Conservation (phyloP, 83 land plant species). For the Picea abies region DNA sequence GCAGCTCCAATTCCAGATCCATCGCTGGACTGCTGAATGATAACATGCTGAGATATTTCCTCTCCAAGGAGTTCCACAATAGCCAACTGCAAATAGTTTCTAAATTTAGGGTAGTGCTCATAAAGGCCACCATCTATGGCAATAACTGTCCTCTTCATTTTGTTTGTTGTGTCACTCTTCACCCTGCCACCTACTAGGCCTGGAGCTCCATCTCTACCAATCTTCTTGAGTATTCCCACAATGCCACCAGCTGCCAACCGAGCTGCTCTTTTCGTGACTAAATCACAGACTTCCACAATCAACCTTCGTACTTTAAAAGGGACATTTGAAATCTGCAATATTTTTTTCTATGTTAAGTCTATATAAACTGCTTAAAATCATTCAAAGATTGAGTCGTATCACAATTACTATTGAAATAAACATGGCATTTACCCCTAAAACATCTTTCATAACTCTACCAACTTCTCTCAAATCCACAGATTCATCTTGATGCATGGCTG, state of each 20-base stretch:
- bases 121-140: conserved; percentile 88
- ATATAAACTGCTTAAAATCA: not conserved
- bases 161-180: conserved; percentile 19
- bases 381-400: not conserved
- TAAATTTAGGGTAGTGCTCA: conserved; percentile 59
- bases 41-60: conserved; percentile 68
- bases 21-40: conserved; percentile 64
- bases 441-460: conserved; percentile 58
- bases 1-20: conserved; percentile 97
- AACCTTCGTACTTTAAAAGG: conserved; percentile 69
- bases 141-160: conserved; percentile 68
- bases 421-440: conserved; percentile 50
- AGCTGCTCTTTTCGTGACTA: conserved; percentile 82
- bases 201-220: conserved; percentile 65
- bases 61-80: conserved; percentile 78
- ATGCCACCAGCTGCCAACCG: conserved; percentile 91
- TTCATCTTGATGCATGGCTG: conserved; percentile 90
- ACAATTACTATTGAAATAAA: not conserved
- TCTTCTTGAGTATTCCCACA: conserved; percentile 86
- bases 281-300: conserved; percentile 71
- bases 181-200: conserved; percentile 14
- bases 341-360: not conserved
- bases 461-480: conserved; percentile 77
- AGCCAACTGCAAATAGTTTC: conserved; percentile 65
- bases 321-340: conserved; percentile 61